Base-by-base conservation (phyloP, 306 rosid genomes). In the Rubus idaeus region DNA sequence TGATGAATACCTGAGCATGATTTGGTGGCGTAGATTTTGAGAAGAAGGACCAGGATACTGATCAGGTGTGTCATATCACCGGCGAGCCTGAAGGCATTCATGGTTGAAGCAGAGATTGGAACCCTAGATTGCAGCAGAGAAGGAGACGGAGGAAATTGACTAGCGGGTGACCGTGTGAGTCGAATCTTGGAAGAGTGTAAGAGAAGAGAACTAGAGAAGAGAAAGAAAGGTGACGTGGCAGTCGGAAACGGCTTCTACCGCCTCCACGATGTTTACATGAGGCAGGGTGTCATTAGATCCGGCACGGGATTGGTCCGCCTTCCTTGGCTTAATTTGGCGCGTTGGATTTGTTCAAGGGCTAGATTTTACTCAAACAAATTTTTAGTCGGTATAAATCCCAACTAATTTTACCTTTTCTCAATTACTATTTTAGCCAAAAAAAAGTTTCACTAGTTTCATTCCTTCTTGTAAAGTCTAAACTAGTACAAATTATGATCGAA, bases 21-120 rank as follows among this genome's bases (percentile, higher is more conserved):
- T 77, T 89, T 95, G 78, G 98, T 95, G 8, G 98, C 96, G 82
- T 95, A 95, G 80, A 95, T 92, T 88, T 95, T 95, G 91, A 95
- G 98, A 18, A 92, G 91, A 26, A 95, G 90, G 44, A 95, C 88
- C 68, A 95, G 64, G 81, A 95, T 90, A 83, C 99, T 95, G 88
- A 88, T 77, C 77, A 95, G 84, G 83, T 95, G 99, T 21, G 91
- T 90, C 94, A 92, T 88, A 50, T 95, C 99, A n/a, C 97, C 99
- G 77, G 93, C 91, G 82, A 95, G 83, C 82, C 99, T 90, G 90
- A 95, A 95, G 83, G 84, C 81, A 57, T 95, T 95, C 99, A 92
- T 95, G 85, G 84, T 77, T 75, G n/a, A 26, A 10, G 10, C 61
- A 39, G 30, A 39, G 57, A 69, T 8, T 57, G n/a, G 71, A 9